phyloP scores from a whole-genome alignment of 176 grass and related monocot genomes.

The Chloris gayana region DNA sequence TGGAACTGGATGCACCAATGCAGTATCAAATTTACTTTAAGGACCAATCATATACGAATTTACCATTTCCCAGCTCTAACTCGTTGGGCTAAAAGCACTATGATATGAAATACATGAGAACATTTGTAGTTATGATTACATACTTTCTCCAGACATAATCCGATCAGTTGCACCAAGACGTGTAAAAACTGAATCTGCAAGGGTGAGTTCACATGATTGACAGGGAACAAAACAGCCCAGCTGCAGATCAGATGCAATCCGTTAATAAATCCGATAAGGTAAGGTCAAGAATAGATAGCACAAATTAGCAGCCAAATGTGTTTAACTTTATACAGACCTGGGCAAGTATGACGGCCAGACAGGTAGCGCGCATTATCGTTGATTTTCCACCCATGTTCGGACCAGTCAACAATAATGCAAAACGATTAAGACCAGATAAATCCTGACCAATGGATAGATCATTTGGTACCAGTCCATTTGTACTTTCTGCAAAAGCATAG shows the following conservation, averaged over 20 bases:
- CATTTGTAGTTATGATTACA: conserved; percentile 33
- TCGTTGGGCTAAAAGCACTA: conserved; percentile 19
- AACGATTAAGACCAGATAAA: conserved; percentile 51
- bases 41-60: not conserved
- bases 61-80: not conserved
- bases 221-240: conserved; percentile 95
- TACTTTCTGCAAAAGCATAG: conserved; percentile 79
- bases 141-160: conserved; percentile 98
- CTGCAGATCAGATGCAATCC: conserved; percentile 46
- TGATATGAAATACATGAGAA: not conserved
- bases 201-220: conserved; percentile 68
- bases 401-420: conserved; percentile 88
- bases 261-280: conserved; percentile 23
- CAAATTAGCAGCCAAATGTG: conserved; percentile 27
- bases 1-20: not conserved
- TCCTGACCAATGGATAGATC: conserved; percentile 75
- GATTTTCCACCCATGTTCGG: conserved; percentile 99
- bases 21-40: not conserved
- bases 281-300: not conserved
- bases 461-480: conserved; percentile 74
- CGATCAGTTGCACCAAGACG: conserved; percentile 90
- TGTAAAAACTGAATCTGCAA: conserved; percentile 84
- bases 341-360: conserved; percentile 78
- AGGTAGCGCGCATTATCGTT: conserved; percentile 91
- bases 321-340: conserved; percentile 58